Conservation (phyloP, 2,329 filamentous ascomycete genomes). For the Lachnellula suecica region DNA sequence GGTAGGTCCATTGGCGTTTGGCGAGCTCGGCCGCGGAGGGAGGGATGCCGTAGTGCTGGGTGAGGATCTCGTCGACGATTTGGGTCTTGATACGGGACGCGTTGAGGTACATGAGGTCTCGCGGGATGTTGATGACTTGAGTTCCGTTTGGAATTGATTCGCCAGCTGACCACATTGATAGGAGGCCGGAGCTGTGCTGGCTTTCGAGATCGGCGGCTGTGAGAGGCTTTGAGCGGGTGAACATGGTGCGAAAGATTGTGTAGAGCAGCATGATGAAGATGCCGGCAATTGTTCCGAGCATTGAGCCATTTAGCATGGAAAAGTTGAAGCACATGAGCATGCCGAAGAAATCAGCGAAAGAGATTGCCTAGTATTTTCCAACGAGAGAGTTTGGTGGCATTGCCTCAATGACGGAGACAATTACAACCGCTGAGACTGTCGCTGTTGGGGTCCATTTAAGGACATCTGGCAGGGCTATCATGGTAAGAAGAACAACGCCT, state of each 20-base stretch:
- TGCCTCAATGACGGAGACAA: conserved; percentile 11
- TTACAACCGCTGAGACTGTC: conserved; percentile 61
- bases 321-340: conserved; percentile 65
- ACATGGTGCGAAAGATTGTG: conserved; percentile 20
- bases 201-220: conserved; percentile 15
- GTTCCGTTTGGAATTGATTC: conserved; percentile 17
- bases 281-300: conserved; percentile 44
- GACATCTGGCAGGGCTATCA: conserved; percentile 59
- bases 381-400: conserved; percentile 16
- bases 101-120: conserved; percentile 19
- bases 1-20: conserved; percentile 14
- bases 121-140: conserved; percentile 16
- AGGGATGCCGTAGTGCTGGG: conserved; percentile 11
- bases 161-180: conserved; percentile 11
- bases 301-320: conserved; percentile 59
- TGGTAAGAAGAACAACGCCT: conserved; percentile 58
- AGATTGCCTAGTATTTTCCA: conserved; percentile 64
- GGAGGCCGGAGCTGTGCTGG: conserved; percentile 7
- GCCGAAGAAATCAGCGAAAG: conserved; percentile 62
- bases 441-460: conserved; percentile 67
- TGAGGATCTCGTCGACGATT: conserved; percentile 15
- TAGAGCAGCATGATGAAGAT: conserved; percentile 17
- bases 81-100: conserved; percentile 16
- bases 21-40: background rate
- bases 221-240: conserved; percentile 11